phyloP scores from a whole-genome alignment of 345 rosid genomes.

The Gossypium thurberi region DNA sequence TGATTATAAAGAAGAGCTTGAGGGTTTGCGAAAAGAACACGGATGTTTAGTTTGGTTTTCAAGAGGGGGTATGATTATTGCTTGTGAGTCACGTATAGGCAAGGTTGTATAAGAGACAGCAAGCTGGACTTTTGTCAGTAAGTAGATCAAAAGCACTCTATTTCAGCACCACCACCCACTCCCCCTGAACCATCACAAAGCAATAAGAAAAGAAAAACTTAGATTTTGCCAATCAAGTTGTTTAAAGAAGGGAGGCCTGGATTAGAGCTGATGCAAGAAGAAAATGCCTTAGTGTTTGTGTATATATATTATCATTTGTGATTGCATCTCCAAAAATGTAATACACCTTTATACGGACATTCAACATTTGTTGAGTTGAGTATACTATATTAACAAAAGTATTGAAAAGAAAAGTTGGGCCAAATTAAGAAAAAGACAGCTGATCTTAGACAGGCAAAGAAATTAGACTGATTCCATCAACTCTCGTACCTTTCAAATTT shows the following conservation, averaged over 20 bases:
- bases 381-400: neutral
- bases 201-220: neutral
- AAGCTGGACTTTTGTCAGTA: constrained; percentile 23
- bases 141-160: constrained; percentile 22
- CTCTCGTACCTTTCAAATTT: neutral
- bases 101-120: constrained; percentile 17
- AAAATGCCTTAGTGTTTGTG: neutral
- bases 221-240: neutral
- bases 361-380: too few species aligned
- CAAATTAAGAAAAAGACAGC: constrained; percentile 23
- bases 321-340: too few species aligned
- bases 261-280: neutral
- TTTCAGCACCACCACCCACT: constrained; percentile 26
- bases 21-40: constrained; percentile 22
- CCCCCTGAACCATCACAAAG: constrained; percentile 5
- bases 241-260: neutral
- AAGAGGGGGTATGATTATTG: constrained; percentile 23
- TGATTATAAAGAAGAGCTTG: constrained; percentile 7
- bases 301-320: neutral
- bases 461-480: neutral
- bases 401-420: constrained; percentile 3
- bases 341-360: too few species aligned
- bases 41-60: neutral
- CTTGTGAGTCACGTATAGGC: constrained; percentile 42
- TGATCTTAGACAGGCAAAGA: constrained; percentile 19